phyloP scores from a whole-genome alignment of 345 rosid genomes.

The Euphorbia tirucalli region DNA sequence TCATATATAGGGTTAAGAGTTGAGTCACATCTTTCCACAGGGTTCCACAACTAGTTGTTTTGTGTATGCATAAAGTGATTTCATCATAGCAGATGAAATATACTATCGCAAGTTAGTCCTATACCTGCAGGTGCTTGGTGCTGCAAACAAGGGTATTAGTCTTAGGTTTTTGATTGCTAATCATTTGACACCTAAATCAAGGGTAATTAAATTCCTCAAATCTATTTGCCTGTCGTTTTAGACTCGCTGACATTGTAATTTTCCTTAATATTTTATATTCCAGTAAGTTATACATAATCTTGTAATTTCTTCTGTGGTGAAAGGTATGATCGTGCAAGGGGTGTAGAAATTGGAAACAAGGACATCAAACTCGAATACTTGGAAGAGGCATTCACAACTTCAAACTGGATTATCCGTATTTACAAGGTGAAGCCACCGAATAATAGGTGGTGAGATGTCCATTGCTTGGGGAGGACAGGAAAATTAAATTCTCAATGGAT shows the following conservation, averaged over 20 bases:
- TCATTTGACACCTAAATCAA: neutral
- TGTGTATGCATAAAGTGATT: neutral
- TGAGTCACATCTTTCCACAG: too few species aligned
- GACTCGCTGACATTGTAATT: neutral
- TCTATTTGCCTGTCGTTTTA: neutral
- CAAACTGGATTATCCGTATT: conserved; percentile 97
- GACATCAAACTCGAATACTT: conserved; percentile 82
- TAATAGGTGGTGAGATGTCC: conserved; percentile 66
- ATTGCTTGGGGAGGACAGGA: neutral
- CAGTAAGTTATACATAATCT: too few species aligned
- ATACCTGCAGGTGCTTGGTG: neutral
- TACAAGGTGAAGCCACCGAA: conserved; percentile 96
- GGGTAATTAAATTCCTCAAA: neutral
- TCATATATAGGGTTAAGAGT: neutral
- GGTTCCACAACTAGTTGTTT: too few species aligned
- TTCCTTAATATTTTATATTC: neutral
- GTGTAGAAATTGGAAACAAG: conserved; percentile 97
- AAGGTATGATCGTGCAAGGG: conserved; percentile 96
- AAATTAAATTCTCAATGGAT: neutral
- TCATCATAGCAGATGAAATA: neutral
- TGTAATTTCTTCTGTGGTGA: conserved; percentile 18
- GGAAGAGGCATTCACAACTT: conserved; percentile 97
- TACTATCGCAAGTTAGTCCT: too few species aligned
- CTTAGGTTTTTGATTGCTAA: neutral
- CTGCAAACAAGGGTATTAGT: neutral